Evolutionary conservation across 2,329 filamentous ascomycete species (phyloP).

Genomic region (Apiospora aurea): DNA sequence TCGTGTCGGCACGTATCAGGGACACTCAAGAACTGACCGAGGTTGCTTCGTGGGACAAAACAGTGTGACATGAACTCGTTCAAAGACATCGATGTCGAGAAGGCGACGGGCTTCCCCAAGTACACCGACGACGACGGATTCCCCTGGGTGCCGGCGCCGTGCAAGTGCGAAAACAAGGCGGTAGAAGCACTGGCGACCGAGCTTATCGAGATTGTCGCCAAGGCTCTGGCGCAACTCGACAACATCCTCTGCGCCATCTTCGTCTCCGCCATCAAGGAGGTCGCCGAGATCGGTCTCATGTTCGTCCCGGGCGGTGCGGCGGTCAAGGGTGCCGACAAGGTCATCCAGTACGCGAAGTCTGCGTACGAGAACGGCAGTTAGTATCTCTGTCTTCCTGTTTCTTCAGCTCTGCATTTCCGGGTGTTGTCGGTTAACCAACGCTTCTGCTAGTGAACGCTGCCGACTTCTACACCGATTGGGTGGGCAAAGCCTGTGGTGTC

Average conservation of each 20-base stretch:
- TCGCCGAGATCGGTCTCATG: slow-evolving; percentile 22
- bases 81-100: too few relatives aligned
- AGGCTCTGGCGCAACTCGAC: slow-evolving; percentile 6
- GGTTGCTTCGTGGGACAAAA: too few relatives aligned
- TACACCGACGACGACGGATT: too few relatives aligned
- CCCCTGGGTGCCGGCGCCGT: background rate
- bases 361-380: slow-evolving; percentile 25
- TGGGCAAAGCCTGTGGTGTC: background rate
- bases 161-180: background rate
- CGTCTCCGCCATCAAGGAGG: slow-evolving; percentile 20
- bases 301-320: slow-evolving; percentile 24
- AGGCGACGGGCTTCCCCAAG: too few relatives aligned
- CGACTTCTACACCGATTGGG: background rate
- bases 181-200: background rate
- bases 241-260: slow-evolving; percentile 25
- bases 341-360: slow-evolving; percentile 26
- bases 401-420: background rate
- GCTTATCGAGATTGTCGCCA: background rate
- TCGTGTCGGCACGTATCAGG: too few relatives aligned
- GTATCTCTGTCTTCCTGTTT: background rate
- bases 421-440: background rate
- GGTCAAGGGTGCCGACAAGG: slow-evolving; percentile 22
- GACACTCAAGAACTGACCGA: too few relatives aligned
- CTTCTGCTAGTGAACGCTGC: background rate
- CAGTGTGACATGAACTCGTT: too few relatives aligned